Evolutionary conservation across 2,329 filamentous ascomycete genomes (phyloP).

Genomic region (Phymatotrichopsis omnivora): DNA sequence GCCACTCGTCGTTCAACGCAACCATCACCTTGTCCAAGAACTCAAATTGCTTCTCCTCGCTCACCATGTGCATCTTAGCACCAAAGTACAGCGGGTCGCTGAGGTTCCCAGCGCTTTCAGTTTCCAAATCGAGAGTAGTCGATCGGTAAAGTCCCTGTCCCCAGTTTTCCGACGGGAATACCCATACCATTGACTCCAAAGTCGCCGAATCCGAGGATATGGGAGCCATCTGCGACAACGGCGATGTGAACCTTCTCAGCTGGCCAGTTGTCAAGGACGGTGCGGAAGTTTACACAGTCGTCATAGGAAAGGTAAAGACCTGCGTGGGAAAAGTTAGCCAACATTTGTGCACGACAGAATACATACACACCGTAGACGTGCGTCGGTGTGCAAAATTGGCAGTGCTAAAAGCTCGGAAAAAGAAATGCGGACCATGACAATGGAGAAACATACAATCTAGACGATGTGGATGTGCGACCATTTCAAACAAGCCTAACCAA

Average conservation of each 20-base stretch:
- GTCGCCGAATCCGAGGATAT: constrained; percentile 85
- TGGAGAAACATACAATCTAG: constrained; percentile 55
- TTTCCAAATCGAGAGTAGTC: constrained; percentile 55
- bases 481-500: constrained; percentile 91
- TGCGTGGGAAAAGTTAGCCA: constrained; percentile 25
- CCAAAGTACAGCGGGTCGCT: constrained; percentile 76
- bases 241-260: constrained; percentile 85
- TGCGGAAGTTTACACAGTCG: constrained; percentile 79
- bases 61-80: constrained; percentile 70
- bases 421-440: neutral
- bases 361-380: neutral
- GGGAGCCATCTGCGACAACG: constrained; percentile 90
- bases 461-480: constrained; percentile 92
- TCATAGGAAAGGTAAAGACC: constrained; percentile 89
- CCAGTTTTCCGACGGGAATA: constrained; percentile 92
- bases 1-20: constrained; percentile 68
- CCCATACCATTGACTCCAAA: constrained; percentile 95
- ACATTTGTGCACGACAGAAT: neutral
- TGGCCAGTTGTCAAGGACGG: constrained; percentile 89
- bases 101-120: constrained; percentile 55
- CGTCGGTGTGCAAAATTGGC: neutral
- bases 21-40: constrained; percentile 98
- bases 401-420: neutral
- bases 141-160: constrained; percentile 86
- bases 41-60: constrained; percentile 67